A percentile compares a stretch with the other conserved stretches of the same genome.
These are phyloP conservation scores for Cryphonectria carpinicola DNA, from an alignment of 2,329 filamentous ascomycete species.

Conservation along the genomic window DNA sequence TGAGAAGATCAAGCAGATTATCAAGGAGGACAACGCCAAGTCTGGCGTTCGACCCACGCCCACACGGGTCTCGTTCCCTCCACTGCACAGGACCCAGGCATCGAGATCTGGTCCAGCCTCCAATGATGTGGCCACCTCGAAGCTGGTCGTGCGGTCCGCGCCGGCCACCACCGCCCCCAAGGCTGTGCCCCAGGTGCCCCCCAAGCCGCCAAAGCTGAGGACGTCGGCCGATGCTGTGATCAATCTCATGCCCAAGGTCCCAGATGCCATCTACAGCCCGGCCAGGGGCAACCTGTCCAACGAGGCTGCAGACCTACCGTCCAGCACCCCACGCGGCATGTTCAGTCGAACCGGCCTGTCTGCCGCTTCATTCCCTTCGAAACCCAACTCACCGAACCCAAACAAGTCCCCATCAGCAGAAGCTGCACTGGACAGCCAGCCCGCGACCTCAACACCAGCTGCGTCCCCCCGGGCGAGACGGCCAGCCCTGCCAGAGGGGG, in stretches of 20 bases:
- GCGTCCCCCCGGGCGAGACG: conserved; percentile 39
- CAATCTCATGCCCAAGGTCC: conserved; percentile 67
- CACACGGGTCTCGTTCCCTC: conserved; percentile 12
- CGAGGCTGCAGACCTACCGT: conserved; percentile 66
- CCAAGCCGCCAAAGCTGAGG: conserved; percentile 14
- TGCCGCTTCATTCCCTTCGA: conserved; percentile 38
- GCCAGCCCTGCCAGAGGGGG: conserved; percentile 58
- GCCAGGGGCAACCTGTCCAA: conserved; percentile 71
- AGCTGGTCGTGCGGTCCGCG: not conserved
- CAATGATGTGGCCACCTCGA: not conserved
- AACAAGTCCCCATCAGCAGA: conserved; percentile 31
- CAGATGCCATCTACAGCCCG: conserved; percentile 79
- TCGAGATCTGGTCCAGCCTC: not conserved
- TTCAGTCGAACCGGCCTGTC: conserved; percentile 64
- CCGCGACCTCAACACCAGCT: conserved; percentile 34
- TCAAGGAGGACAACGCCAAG: conserved; percentile 65
- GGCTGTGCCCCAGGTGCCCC: conserved; percentile 1
- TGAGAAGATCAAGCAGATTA: conserved; percentile 60
- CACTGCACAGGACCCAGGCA: conserved; percentile 7
- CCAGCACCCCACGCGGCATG: conserved; percentile 66
- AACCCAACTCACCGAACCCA: conserved; percentile 17
- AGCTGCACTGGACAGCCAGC: conserved; percentile 14
- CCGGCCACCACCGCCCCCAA: not conserved
- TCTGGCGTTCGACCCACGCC: conserved; percentile 59
- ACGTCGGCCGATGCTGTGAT: conserved; percentile 40